Percentiles rank a stretch among this genome's conserved stretches.
These are phyloP conservation scores for Daldinia bambusicola DNA, from an alignment of 495 filamentous ascomycete genomes.

Conservation along the genomic window DNA sequence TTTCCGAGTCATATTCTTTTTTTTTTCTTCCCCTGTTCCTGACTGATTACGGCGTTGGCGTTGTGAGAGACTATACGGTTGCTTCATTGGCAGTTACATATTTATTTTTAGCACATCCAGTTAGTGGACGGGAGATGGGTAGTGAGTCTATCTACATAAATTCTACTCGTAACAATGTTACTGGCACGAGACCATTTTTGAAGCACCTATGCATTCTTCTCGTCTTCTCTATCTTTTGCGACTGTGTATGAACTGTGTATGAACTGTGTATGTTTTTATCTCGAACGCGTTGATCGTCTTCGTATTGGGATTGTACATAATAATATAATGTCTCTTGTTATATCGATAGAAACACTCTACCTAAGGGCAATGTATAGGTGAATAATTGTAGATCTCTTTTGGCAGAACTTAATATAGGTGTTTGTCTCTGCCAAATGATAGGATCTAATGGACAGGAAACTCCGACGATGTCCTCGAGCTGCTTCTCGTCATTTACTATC, in stretches of 20 bases:
- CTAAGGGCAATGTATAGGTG: too few species aligned
- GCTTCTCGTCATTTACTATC: too few species aligned
- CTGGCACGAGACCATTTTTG: constrained; percentile 3
- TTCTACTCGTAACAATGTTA: constrained; percentile 23
- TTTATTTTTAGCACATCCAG: constrained; percentile 34
- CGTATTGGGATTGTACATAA: too few species aligned
- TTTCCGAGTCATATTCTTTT: constrained; percentile 24
- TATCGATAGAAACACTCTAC: too few species aligned
- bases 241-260: too few species aligned
- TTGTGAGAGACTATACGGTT: constrained; percentile 37
- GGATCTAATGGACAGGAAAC: too few species aligned
- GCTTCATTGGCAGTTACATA: constrained; percentile 44
- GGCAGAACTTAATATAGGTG: too few species aligned
- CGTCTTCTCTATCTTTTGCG: neutral
- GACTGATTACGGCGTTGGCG: constrained; percentile 46
- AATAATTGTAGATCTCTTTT: too few species aligned
- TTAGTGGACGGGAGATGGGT: constrained; percentile 27
- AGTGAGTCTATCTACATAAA: constrained; percentile 24
- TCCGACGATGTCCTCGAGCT: too few species aligned
- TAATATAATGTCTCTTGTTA: too few species aligned
- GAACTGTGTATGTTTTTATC: neutral
- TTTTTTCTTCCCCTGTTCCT: constrained; percentile 3
- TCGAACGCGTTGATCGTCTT: neutral
- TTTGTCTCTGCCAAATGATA: too few species aligned
- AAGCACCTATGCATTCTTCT: neutral